Evolutionary conservation across 208 protist genomes (phyloP), one percentile per base, ranked within the genome.

Genomic region (Trypanosomatidae sp.): DNA sequence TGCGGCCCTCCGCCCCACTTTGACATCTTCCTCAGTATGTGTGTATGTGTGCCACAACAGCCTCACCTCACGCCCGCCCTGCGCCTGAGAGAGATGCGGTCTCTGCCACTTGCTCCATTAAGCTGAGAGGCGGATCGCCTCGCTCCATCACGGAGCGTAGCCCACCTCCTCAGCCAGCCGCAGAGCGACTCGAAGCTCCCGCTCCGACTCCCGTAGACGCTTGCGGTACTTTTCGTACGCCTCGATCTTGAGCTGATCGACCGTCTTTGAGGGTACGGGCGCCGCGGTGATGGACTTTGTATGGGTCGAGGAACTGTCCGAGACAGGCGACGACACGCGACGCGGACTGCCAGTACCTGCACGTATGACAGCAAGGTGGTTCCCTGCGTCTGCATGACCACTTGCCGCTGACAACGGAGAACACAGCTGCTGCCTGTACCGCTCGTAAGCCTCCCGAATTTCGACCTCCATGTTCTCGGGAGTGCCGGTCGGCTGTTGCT

Each of bases 141-240:
- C 7, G 10, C 4, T n/a, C 8, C 8, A 17, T 69, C 50, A 79
- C 36, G 68, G 44, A 12, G 33, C 33, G 12, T 15, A 17, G 41
- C 69, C 67, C 36, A 55, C 3, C 71, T 78, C 73, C 25, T 81
- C 66, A 6, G 72, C 73, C 8, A 39, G 41, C 39, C 19, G 47
- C 56, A 85, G 66, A 17, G 76, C 67, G n/a, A 44, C 1, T 58
- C 55, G 33, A 60, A 85, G 55, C 41, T 82, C 69, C 58, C 46
- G 43, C 66, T 82, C 76, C 17, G 81, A 76, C 36, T 82, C 67
- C n/a, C 55, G 68, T 39, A 82, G 52, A 2, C 69, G 62, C 30
- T 47, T 49, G 67, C 74, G 81, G 28, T 79, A 85, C 30, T 47
- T 43, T 46, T 66, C 47, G 66, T 77, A 85, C 59, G 81, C 81